A percentile compares a stretch with the other conserved stretches of the same genome.
Evolutionary conservation across 1,284 basidiomycete species (phyloP).

Genomic region (Sporisorium scitamineum): DNA sequence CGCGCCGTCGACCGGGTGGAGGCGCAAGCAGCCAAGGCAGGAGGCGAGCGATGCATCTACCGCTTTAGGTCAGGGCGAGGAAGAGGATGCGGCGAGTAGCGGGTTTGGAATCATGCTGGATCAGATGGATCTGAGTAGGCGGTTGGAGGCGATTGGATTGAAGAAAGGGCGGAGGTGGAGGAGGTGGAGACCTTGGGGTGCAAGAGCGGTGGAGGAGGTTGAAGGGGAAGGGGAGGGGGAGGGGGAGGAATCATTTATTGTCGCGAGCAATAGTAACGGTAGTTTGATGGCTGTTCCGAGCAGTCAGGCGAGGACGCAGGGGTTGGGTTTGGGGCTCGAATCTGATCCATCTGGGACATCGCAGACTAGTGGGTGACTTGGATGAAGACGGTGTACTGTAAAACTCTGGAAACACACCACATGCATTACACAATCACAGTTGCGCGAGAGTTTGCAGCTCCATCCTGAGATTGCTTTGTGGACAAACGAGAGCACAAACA

Average conservation of each 20-base stretch:
- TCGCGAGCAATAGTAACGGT: conserved; percentile 35
- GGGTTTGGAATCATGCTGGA: conserved; percentile 31
- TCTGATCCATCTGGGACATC: too few species aligned
- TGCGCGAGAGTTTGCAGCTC: too few species aligned
- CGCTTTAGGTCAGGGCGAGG: neutral
- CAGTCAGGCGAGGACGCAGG: neutral
- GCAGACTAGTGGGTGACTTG: neutral
- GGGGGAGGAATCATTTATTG: conserved; percentile 2
- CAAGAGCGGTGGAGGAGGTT: neutral
- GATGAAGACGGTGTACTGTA: neutral
- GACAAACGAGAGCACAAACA: too few species aligned
- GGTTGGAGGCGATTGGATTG: conserved; percentile 26
- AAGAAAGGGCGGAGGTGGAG: conserved; percentile 21
- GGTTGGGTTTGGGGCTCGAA: conserved; percentile 1
- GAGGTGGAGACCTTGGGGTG: conserved; percentile 13
- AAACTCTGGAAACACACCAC: neutral
- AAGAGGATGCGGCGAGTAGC: conserved; percentile 11
- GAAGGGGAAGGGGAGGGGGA: conserved; percentile 3
- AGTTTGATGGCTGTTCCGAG: conserved; percentile 31
- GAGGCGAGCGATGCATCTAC: conserved; percentile 11
- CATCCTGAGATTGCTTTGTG: neutral
- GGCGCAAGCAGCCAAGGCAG: neutral
- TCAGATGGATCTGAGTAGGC: conserved; percentile 28
- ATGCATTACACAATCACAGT: neutral
- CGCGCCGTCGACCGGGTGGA: conserved; percentile 4